A percentile compares a stretch with the other conserved stretches of the same genome.
Evolutionary conservation across 306 rosid genomes (phyloP).

Genomic region (Quercus agrifolia): DNA sequence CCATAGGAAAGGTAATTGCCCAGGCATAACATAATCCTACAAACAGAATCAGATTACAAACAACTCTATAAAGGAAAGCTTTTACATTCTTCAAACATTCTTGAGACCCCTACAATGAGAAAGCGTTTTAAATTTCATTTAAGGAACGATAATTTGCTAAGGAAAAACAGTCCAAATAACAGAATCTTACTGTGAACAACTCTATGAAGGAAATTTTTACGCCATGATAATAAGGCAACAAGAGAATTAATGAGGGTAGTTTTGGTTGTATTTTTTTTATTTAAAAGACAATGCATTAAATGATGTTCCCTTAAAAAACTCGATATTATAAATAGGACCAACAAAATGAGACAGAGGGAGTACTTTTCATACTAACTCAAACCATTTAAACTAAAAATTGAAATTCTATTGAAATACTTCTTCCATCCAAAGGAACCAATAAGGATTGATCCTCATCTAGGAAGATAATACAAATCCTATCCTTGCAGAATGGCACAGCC

Average conservation of each 20-base stretch:
- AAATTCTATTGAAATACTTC: too few species aligned
- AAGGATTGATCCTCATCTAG: neutral
- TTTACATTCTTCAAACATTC: constrained; percentile 63
- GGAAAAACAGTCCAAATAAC: neutral
- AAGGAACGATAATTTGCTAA: neutral
- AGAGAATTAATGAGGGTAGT: neutral
- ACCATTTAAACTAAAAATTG: too few species aligned
- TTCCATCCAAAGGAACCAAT: neutral
- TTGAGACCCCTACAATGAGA: constrained; percentile 68
- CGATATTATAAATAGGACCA: too few species aligned
- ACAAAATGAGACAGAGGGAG: too few species aligned
- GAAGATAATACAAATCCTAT: neutral
- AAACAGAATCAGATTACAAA: too few species aligned
- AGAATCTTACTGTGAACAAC: neutral
- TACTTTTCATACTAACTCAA: too few species aligned
- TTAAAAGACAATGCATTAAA: too few species aligned
- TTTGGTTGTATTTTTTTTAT: too few species aligned
- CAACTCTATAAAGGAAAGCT: too few species aligned
- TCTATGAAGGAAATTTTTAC: neutral
- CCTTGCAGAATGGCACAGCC: neutral
- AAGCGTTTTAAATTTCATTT: constrained; percentile 6
- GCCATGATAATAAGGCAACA: neutral
- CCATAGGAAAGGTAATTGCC: constrained; percentile 1
- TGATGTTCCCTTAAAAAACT: too few species aligned
- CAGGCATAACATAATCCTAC: constrained; percentile 1